Evolutionary conservation across 257 asterid species (phyloP).

Genomic region (Handroanthus guayacan): DNA sequence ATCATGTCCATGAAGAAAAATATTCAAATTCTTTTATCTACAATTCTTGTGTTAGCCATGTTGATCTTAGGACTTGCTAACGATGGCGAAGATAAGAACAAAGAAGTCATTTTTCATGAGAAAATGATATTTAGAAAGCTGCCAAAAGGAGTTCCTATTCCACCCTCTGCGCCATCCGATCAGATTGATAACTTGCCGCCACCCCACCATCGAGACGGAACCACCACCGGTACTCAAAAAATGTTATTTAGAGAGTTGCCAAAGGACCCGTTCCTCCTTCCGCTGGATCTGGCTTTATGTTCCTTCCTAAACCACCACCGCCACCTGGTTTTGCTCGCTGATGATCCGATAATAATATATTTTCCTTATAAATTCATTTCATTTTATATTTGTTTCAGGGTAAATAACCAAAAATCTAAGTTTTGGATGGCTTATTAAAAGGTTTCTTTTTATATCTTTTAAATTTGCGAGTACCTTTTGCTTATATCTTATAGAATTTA

Average conservation of each 20-base stretch:
- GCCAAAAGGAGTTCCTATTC: slow-evolving; percentile 33
- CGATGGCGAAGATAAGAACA: neutral
- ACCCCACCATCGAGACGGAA: neutral
- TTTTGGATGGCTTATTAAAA: no score
- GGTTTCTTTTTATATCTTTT: no score
- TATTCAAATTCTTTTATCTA: neutral
- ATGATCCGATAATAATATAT: no score
- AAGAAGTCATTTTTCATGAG: neutral
- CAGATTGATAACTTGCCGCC: neutral
- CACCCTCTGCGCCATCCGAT: slow-evolving; percentile 26
- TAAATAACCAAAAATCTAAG: no score
- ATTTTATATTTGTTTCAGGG: no score
- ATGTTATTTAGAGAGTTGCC: neutral
- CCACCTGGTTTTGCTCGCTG: no score
- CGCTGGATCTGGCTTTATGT: neutral
- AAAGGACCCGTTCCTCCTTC: slow-evolving; percentile 1
- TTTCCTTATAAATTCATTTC: no score
- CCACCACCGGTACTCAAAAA: neutral
- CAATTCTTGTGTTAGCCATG: slow-evolving; percentile 8
- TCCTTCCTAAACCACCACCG: neutral
- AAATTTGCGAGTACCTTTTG: no score
- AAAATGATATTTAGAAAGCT: neutral
- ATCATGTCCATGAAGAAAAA: neutral
- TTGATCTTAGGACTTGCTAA: neutral
- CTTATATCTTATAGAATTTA: no score